Conservation (phyloP, 2,329 filamentous ascomycete genomes). For the Phoma herbarum region DNA sequence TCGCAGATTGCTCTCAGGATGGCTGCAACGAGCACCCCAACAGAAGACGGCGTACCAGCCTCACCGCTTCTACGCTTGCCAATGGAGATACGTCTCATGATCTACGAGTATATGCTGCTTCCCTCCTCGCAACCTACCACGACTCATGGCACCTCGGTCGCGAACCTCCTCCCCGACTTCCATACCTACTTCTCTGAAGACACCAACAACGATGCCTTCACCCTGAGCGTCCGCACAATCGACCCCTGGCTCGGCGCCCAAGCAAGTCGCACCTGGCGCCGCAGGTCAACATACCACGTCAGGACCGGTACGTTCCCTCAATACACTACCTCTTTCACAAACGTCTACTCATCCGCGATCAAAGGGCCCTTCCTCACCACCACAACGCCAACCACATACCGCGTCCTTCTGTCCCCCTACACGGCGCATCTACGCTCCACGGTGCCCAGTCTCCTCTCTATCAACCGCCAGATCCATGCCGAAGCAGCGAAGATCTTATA, state of each 20-base stretch:
- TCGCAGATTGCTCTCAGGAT: conserved; percentile 10
- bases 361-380: conserved; percentile 55
- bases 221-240: conserved; percentile 55
- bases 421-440: conserved; percentile 58
- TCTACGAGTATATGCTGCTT: conserved; percentile 56
- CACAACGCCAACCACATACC: conserved; percentile 65
- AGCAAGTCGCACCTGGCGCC: conserved; percentile 38
- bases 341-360: conserved; percentile 27
- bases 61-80: conserved; percentile 56
- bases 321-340: conserved; percentile 9
- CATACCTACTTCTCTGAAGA: conserved; percentile 53
- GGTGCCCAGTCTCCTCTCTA: conserved; percentile 38
- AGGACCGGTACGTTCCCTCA: conserved; percentile 42
- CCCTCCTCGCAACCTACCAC: conserved; percentile 49
- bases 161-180: conserved; percentile 51
- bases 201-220: conserved; percentile 44
- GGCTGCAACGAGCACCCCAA: conserved; percentile 6
- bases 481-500: conserved; percentile 68
- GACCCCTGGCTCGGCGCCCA: conserved; percentile 49
- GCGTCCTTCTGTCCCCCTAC: conserved; percentile 55
- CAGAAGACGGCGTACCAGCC: conserved; percentile 16
- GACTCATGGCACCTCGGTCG: conserved; percentile 40
- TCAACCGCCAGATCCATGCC: conserved; percentile 56
- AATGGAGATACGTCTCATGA: conserved; percentile 57
- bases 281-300: conserved; percentile 51